Evolutionary conservation across 2,329 filamentous ascomycete genomes (phyloP).

Genomic region (Intubia oerlemansii): DNA sequence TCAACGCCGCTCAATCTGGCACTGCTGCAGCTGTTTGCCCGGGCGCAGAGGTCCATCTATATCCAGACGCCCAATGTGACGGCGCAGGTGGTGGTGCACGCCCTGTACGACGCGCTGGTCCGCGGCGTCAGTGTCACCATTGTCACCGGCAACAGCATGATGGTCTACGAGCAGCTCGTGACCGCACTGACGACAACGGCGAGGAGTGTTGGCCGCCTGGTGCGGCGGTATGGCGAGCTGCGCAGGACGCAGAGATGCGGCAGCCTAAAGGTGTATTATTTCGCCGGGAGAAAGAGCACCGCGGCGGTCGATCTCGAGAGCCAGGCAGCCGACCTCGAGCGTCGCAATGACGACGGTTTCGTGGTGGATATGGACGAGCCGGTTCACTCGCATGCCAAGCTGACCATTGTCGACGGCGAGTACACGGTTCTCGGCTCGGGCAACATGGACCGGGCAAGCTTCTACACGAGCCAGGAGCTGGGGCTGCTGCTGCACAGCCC

Average conservation of each 20-base stretch:
- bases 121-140: conserved; percentile 49
- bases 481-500: conserved; percentile 35
- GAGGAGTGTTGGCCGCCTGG: conserved; percentile 36
- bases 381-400: conserved; percentile 56
- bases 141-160: conserved; percentile 46
- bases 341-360: conserved; percentile 4
- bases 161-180: conserved; percentile 61
- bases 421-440: conserved; percentile 55
- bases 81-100: conserved; percentile 37
- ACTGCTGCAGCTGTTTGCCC: conserved; percentile 35
- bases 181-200: conserved; percentile 57
- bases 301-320: conserved; percentile 19
- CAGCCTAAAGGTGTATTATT: too few relatives aligned
- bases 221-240: conserved; percentile 36
- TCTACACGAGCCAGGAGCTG: conserved; percentile 72
- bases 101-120: conserved; percentile 35
- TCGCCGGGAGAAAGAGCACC: too few relatives aligned
- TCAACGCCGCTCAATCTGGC: conserved; percentile 48
- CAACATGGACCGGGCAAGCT: conserved; percentile 70
- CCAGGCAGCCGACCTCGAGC: too few relatives aligned
- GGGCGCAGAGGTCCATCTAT: conserved; percentile 36
- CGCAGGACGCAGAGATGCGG: too few relatives aligned
- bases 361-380: conserved; percentile 28
- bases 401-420: conserved; percentile 49
- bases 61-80: conserved; percentile 67